Base-by-base conservation (phyloP, 2,329 filamentous ascomycete genomes). In the Huntiella savannae region DNA sequence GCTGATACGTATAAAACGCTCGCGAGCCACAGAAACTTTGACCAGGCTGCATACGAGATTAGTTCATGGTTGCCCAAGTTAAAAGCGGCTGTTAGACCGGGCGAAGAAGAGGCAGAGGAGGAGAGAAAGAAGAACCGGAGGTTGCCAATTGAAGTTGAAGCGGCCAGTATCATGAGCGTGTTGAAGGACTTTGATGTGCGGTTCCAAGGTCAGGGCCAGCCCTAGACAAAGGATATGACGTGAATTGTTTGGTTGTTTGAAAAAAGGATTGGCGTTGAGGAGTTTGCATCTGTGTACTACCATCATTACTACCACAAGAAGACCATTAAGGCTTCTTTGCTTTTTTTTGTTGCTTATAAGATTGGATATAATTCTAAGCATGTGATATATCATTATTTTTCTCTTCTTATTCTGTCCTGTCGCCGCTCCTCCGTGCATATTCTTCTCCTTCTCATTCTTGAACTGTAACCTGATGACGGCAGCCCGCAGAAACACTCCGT, bases 81-180 rank as follows among this genome's bases (percentile, higher is more conserved):
- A 12, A 73, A 75, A 56, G 77, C 78, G 13, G 69, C 69, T 2
- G 58, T 62, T 40, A 53, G 50, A 3, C 53, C 55, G 7, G 38
- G 50, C 51, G 55, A 51, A 51, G 17, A 44, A 40, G 49, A 46
- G 45, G 19, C 11, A 4, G 46, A 13, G 12, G 50, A 44, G 43
- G 50, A 42, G 49, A 49, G 47, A 48, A 53, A 46, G 53, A 62
- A 43, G 8, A 43, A 46, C 3, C 61, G 63, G 50, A 65, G 65
- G 47, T 69, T 70, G 37, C 76, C 81, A 1, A 76, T 86, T 54
- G 82, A 87, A 58, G 80, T 87, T 12, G 82, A 87, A 61, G 80
- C 82, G 5, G 82, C 82, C 1, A 86, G 81, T 59, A 84, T 87
- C 46, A 86, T 87, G 82, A 79, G 79, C 37, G 82, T 86, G n/a